Conservation (phyloP, 305 asterid species). For the Fraxinus floribunda region DNA sequence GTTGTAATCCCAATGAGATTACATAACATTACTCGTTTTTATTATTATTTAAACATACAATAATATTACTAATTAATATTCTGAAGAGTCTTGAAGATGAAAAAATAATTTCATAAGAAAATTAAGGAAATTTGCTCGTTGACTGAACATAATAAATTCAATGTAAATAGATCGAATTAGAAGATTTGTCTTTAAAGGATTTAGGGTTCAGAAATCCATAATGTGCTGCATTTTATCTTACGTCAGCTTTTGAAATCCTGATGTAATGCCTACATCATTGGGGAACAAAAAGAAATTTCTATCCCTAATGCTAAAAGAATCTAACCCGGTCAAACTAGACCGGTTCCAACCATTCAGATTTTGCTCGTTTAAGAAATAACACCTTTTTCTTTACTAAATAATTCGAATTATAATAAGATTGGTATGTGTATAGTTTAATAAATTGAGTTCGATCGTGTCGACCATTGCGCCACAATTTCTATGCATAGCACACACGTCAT, state of each 20-base stretch:
- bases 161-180: not conserved
- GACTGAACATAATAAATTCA: not conserved
- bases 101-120: not conserved
- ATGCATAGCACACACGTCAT: not conserved
- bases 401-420: too few relatives aligned
- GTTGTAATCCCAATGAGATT: too few relatives aligned
- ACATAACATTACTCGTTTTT: too few relatives aligned
- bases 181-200: not conserved
- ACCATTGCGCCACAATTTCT: not conserved
- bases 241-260: not conserved
- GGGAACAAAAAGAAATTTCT: not conserved
- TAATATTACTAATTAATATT: too few relatives aligned
- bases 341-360: not conserved
- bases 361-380: not conserved
- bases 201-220: not conserved
- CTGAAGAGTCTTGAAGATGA: not conserved
- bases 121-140: not conserved
- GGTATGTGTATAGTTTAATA: too few relatives aligned
- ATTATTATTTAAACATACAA: too few relatives aligned
- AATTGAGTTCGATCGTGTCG: not conserved
- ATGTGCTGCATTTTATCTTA: not conserved
- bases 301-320: not conserved
- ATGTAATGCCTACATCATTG: not conserved
- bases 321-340: too few relatives aligned
- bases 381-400: too few relatives aligned